phyloP scores from a whole-genome alignment of 2,329 filamentous ascomycete species.

The Penicillium sp. region DNA sequence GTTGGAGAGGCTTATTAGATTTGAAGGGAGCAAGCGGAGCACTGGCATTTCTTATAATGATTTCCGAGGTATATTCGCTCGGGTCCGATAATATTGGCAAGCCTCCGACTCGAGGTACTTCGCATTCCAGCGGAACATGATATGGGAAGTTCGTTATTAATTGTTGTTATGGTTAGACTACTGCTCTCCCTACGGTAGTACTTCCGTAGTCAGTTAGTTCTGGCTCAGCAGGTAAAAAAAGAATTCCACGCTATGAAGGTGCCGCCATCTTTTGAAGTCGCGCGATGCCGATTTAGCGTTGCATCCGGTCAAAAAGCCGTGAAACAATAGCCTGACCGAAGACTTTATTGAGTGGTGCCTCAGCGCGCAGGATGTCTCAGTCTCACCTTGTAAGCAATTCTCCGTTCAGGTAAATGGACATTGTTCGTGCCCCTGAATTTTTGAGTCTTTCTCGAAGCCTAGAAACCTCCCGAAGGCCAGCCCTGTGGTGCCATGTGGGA shows the following conservation, averaged over 20 bases:
- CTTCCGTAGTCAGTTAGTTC: neutral
- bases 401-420: neutral
- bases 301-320: neutral
- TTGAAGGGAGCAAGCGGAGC: neutral
- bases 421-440: neutral
- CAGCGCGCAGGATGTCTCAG: slow-evolving; percentile 1
- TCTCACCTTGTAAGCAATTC: slow-evolving; percentile 4
- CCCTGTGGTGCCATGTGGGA: slow-evolving; percentile 3
- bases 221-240: neutral
- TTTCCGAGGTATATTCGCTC: neutral
- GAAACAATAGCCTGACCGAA: slow-evolving; percentile 8
- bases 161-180: neutral
- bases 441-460: slow-evolving; percentile 5
- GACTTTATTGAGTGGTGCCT: neutral
- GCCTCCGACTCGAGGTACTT: neutral
- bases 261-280: neutral
- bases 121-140: neutral
- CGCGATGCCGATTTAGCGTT: slow-evolving; percentile 2
- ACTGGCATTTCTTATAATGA: neutral
- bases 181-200: neutral
- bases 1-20: neutral
- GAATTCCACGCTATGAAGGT: neutral
- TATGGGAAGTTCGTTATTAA: neutral
- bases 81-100: neutral
- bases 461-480: neutral